Percentiles rank a stretch among this genome's conserved stretches.
These are phyloP conservation scores for Penicillium vulpinum DNA, from an alignment of 2,329 filamentous ascomycete genomes.

Conservation along the genomic window DNA sequence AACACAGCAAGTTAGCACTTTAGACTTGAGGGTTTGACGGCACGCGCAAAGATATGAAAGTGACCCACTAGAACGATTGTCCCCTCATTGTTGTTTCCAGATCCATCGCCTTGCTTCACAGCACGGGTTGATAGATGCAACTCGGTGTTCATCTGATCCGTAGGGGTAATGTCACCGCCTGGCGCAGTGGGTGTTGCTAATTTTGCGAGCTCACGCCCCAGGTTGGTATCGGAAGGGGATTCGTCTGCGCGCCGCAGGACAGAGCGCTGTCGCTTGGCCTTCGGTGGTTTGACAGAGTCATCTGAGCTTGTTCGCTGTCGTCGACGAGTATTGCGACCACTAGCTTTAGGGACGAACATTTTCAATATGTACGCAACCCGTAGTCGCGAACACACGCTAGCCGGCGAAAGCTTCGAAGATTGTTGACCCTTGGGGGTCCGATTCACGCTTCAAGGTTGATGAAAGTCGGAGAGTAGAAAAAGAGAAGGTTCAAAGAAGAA, in stretches of 20 bases:
- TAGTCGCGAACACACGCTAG: conserved; percentile 5
- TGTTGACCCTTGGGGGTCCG: conserved; percentile 4
- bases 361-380: conserved; percentile 10
- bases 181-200: conserved; percentile 11
- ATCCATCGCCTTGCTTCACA: conserved; percentile 39
- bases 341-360: conserved; percentile 43
- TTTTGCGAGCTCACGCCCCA: conserved; percentile 22
- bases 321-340: conserved; percentile 39
- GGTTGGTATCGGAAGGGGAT: conserved; percentile 21
- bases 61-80: conserved; percentile 40
- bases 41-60: conserved; percentile 3
- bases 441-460: neutral
- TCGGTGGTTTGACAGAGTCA: conserved; percentile 47
- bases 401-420: neutral
- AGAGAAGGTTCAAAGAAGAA: neutral
- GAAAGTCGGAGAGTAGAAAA: neutral
- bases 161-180: conserved; percentile 13
- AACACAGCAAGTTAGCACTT: conserved; percentile 11
- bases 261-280: conserved; percentile 51
- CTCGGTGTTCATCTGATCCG: conserved; percentile 23
- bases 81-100: conserved; percentile 32
- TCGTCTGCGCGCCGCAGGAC: conserved; percentile 41
- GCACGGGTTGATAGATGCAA: conserved; percentile 40
- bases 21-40: neutral
- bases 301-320: conserved; percentile 46